Evolutionary conservation across 805 yeast genomes (phyloP).

Genomic region (Candida stauntonica): DNA sequence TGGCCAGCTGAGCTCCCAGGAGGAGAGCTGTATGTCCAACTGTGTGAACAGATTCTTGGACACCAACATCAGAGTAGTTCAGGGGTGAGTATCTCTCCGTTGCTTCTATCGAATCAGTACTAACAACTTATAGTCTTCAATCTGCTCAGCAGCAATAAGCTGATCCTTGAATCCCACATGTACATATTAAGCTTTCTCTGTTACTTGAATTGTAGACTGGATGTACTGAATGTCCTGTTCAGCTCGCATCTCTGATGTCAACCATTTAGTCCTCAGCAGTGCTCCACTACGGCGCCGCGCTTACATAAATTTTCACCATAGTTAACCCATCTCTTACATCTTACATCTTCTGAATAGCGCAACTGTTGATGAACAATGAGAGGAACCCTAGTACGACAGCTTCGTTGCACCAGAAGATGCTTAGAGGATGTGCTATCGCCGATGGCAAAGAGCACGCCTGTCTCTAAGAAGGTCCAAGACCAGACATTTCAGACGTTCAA

Average conservation of each 20-base stretch:
- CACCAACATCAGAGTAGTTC: slow-evolving; percentile 80
- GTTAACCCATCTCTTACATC: not conserved
- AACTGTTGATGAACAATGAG: not conserved
- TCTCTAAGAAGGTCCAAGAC: slow-evolving; percentile 5
- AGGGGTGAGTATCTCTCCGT: slow-evolving; percentile 29
- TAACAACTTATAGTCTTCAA: slow-evolving; percentile 11
- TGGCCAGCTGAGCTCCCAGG: slow-evolving; percentile 49
- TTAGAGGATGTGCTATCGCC: slow-evolving; percentile 6
- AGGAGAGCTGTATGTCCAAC: slow-evolving; percentile 69
- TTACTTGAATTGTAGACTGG: no score
- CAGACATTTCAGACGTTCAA: not conserved
- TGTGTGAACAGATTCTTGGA: slow-evolving; percentile 86
- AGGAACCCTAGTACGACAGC: slow-evolving; percentile 1
- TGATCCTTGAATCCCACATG: not conserved
- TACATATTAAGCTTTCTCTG: no score
- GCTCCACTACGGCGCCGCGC: not conserved
- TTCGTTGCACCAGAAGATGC: not conserved
- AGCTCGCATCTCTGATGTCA: not conserved
- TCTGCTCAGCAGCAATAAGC: slow-evolving; percentile 17
- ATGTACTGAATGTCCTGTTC: no score
- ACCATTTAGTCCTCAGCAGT: not conserved
- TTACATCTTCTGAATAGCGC: no score
- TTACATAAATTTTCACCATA: no score
- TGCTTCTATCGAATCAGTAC: slow-evolving; percentile 1
- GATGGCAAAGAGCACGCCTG: slow-evolving; percentile 1